Evolutionary conservation across 2,329 filamentous ascomycete genomes (phyloP).

Genomic region (Pyrenophora teres): DNA sequence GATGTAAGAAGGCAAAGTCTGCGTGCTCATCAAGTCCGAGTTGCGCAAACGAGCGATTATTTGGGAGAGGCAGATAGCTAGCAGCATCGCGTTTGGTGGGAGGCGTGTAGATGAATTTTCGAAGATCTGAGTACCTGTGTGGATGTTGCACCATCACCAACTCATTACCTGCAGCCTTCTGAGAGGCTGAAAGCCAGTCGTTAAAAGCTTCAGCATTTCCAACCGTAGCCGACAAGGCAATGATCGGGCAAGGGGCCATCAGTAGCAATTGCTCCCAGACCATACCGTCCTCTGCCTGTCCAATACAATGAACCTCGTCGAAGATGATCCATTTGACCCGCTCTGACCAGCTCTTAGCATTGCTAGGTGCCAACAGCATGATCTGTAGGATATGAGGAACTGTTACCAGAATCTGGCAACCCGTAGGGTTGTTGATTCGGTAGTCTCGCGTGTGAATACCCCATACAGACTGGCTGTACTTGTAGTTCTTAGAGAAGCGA

Average conservation of each 20-base stretch:
- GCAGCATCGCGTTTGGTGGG: conserved; percentile 38
- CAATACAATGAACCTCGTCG: conserved; percentile 81
- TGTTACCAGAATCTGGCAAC: conserved; percentile 77
- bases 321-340: conserved; percentile 78
- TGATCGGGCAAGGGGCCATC: conserved; percentile 75
- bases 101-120: conserved; percentile 72
- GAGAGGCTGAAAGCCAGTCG: conserved; percentile 68
- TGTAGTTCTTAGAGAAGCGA: conserved; percentile 70
- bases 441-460: conserved; percentile 78
- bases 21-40: conserved; percentile 56
- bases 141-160: conserved; percentile 71
- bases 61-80: conserved; percentile 58
- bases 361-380: conserved; percentile 68
- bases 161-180: conserved; percentile 65
- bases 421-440: conserved; percentile 71
- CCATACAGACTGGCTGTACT: conserved; percentile 70
- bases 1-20: conserved; percentile 67
- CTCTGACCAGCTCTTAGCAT: conserved; percentile 70
- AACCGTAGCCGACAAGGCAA: conserved; percentile 79
- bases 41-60: conserved; percentile 41
- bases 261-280: conserved; percentile 80
- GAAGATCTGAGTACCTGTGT: conserved; percentile 74
- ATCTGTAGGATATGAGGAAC: conserved; percentile 80
- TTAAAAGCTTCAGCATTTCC: conserved; percentile 74
- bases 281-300: conserved; percentile 74